Evolutionary conservation across 768 basidiomycete genomes (phyloP), one percentile per base, ranked within the genome.

Genomic region (Leccinum fibrillosum): DNA sequence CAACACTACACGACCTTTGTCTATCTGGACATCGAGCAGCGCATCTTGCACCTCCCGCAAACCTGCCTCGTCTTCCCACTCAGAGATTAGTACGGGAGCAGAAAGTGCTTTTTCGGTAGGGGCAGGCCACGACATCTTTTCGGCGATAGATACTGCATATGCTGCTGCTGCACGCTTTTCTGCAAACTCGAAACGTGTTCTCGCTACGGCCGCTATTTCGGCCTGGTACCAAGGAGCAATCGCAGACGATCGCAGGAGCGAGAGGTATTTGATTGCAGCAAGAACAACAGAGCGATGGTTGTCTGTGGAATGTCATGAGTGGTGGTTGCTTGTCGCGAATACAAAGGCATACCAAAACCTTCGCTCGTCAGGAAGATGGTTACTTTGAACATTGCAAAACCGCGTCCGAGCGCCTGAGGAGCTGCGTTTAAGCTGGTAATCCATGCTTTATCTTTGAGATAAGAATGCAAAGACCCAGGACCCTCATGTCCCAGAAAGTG

Each of bases 401-500:
- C 92, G 61, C 91, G 82, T 19, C 82, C 91, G 6, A 92, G 80
- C 34, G 79, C 75, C 63, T 89, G 88, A 3, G 83, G 79, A 1
- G 89, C 92, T 47, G 86, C 79, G 55, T 80, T 84, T 52, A 98
- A 76, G 12, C 79, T 78, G 28, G 87, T 92, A 37, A 90, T 81
- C 93, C 94, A 96, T 2, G 92, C 91, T 67, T 88, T 89, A 60
- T 80, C 79, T 76, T 96, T 98, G 56, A 99, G 79, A 70, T 94
- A 93, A 1, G 94, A 92, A 65, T 91, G 82, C 30, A 98, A 75
- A 1, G 96, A 98, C 2, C 96, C 96, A 35, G 88, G 86, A 1
- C 94, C 94, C 74, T 98, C 94, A 68, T 98, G 93, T 0, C 94
- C 94, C 32, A 94, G 74, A 66, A 96, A 86, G 68, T 94, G 90